Base-by-base conservation (phyloP, 108 stramenopile species). In the Cyclotella cryptica region DNA sequence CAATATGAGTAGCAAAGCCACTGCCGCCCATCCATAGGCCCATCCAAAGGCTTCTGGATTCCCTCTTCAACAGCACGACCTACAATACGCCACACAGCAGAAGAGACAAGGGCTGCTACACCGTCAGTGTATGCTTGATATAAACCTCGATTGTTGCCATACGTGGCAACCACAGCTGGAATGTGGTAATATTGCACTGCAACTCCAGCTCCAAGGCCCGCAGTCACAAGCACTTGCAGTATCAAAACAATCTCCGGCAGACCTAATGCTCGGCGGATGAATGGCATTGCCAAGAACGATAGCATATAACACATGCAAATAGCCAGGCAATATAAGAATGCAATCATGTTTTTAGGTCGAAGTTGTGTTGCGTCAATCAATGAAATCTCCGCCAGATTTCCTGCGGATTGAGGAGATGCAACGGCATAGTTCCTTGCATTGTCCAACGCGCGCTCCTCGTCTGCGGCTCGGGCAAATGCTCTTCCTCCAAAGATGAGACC, bases 21-120 rank as follows among this genome's bases (percentile, higher is more conserved):
- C 89, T 15, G 88, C 90, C 14, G 92, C 90, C 93, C 93, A 95
- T 3, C 93, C 91, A 66, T 91, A 95, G 12, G 87, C 88, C 93
- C 93, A 95, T 0, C 93, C 93, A 29, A 69, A 86, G 29, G 86
- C 89, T 57, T 89, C 85, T n/a, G 83, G 81, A 67, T 88, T 78
- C 85, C 90, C 53, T 87, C 81, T 49, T 84, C 87, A 5, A 94
- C 91, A 42, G 89, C 86, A 22, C 72, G 71, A 19, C 88, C 91
- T 13, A 95, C 90, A 43, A 91, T 66, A 30, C 80, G 83, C 91
- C 91, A 92, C 18, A 95, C 83, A 9, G 88, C 18, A 18, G 89
- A 89, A 10, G 89, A 75, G 2, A 92, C 62, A 15, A 83, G 81
- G 60, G 87, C 88, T 46, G 89, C 93, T 49, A 92, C 85, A 14